Evolutionary conservation across 192 early-diverging fungal species (phyloP).

Genomic region (Mortierella alpina): DNA sequence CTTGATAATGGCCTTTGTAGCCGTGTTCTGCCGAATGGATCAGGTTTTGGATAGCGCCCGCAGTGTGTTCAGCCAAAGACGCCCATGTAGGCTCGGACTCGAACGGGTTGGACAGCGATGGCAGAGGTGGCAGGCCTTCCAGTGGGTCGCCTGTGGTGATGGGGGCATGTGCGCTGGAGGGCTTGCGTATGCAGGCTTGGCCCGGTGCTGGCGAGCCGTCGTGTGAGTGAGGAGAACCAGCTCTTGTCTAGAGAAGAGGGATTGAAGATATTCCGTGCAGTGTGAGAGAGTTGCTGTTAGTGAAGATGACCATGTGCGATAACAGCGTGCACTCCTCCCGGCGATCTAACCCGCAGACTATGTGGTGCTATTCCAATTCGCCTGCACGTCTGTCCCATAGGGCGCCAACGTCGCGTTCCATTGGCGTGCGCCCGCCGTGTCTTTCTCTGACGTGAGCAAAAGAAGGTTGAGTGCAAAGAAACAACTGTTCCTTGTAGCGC

Average conservation of each 20-base stretch:
- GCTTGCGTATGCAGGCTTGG: conserved; percentile 28
- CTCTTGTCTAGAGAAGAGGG: conserved; percentile 18
- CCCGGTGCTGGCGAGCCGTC: conserved; percentile 1
- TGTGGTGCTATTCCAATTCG: too few species aligned
- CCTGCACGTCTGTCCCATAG: too few species aligned
- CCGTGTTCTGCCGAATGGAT: conserved; percentile 24
- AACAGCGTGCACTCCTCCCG: too few species aligned
- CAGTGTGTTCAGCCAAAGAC: conserved; percentile 24
- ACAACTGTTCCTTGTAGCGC: too few species aligned
- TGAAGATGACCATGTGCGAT: too few species aligned
- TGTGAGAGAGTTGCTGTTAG: too few species aligned
- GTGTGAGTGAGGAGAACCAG: conserved; percentile 27
- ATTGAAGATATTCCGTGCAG: too few species aligned
- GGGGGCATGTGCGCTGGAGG: conserved; percentile 3
- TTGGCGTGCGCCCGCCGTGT: too few species aligned
- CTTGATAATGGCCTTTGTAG: conserved; percentile 40
- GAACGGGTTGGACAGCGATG: conserved; percentile 27
- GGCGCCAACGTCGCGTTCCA: too few species aligned
- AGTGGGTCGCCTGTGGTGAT: neutral
- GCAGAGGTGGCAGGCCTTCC: conserved; percentile 33
- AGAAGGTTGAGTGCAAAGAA: too few species aligned
- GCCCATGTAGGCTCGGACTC: conserved; percentile 37
- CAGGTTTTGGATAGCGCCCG: conserved; percentile 23
- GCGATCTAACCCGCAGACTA: too few species aligned
- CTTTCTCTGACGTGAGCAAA: too few species aligned